Base-by-base conservation (phyloP, 768 basidiomycete genomes). In the Suillus clintonianus region DNA sequence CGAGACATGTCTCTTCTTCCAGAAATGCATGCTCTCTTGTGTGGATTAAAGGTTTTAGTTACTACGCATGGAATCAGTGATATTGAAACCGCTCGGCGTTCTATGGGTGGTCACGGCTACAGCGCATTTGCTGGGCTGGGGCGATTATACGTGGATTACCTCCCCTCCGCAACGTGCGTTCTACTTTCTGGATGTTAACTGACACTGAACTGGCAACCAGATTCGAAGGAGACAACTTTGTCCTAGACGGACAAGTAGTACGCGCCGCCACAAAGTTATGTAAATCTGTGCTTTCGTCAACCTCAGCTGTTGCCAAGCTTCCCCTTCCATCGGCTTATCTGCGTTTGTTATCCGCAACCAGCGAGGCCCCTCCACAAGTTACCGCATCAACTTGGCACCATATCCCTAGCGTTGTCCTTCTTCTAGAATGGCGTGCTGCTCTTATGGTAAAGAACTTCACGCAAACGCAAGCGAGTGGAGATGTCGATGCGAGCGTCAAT, bases 211-310 rank as follows among this genome's bases (percentile, higher is more conserved):
- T 30, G 17, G 7, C 42, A 36, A 4, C 24, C 64, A 89, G 89
- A 3, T 91, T 85, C 65, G 91, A 92, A 76, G 90, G 91, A 15
- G 91, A 93, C 69, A 92, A 93, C 70, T 92, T 83, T 64, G 88
- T 92, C 6, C 81, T 93, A 13, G 88, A 90, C 67, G 81, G 85
- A 55, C 91, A 93, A 74, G 89, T 91, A 39, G 85, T 90, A 39
- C 85, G 89, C 27, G 85, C 89, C 0, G 89, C 89, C 3, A 74
- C 90, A 34, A 92, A 91, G 67, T 81, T 88, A 0, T 83, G 82
- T 69, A 66, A 70, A 17, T 48, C 69, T 3, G 62, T 71, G 6
- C 78, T 88, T 24, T 79, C 85, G 0, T 82, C 84, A 1, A 85
- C 85, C 0, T 80, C 82, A 15, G 64, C 61, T 17, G 17, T 54